Evolutionary conservation across 2,329 filamentous ascomycete genomes (phyloP).

Genomic region (Sporothrix globosa): DNA sequence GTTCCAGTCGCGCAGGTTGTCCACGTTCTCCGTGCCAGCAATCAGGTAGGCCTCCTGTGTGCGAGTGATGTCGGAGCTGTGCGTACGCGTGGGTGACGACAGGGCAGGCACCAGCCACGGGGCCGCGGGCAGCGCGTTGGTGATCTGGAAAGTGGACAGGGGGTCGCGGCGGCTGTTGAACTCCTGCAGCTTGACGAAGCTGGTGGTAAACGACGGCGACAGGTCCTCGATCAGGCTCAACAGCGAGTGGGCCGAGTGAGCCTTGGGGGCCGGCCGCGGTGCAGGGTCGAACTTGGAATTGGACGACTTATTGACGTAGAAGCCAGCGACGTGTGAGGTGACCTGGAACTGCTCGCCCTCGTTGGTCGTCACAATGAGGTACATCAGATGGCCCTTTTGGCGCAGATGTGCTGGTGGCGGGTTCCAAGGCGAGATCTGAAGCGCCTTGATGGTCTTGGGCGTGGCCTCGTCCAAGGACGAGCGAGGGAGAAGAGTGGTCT

Average conservation of each 20-base stretch:
- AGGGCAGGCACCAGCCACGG: conserved; percentile 85
- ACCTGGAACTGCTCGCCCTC: conserved; percentile 95
- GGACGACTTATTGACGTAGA: conserved; percentile 95
- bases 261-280: conserved; percentile 77
- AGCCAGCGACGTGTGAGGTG: conserved; percentile 89
- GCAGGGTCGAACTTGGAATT: conserved; percentile 94
- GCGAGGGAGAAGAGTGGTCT: conserved; percentile 72
- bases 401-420: conserved; percentile 89
- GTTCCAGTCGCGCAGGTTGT: conserved; percentile 96
- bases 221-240: conserved; percentile 76
- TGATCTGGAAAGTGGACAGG: conserved; percentile 90
- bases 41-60: conserved; percentile 93
- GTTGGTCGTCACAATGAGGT: conserved; percentile 84
- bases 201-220: conserved; percentile 78
- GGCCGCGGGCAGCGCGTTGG: conserved; percentile 87
- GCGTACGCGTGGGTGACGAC: conserved; percentile 65
- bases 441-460: conserved; percentile 88
- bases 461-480: conserved; percentile 59
- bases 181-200: conserved; percentile 79
- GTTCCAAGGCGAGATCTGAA: conserved; percentile 93
- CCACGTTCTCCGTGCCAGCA: conserved; percentile 87
- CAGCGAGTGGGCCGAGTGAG: conserved; percentile 79
- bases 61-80: conserved; percentile 81
- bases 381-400: conserved; percentile 89
- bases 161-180: conserved; percentile 85